A percentile compares a stretch with the other conserved stretches of the same genome.
Evolutionary conservation across 2,329 filamentous ascomycete genomes (phyloP).

Genomic region (Stemphylium lycopersici): DNA sequence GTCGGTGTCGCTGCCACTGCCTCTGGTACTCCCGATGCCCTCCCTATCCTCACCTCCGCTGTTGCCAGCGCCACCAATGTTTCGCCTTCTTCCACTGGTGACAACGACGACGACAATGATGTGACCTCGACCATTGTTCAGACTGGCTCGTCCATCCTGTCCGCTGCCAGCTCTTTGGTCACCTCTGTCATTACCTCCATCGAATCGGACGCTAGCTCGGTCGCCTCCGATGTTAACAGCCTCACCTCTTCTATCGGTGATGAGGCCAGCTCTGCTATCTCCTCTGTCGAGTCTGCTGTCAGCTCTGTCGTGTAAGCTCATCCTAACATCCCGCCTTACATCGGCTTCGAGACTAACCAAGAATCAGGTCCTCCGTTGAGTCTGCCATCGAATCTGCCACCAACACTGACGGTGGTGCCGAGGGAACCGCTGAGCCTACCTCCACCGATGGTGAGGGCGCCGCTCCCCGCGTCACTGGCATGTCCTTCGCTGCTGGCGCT

Average conservation of each 20-base stretch:
- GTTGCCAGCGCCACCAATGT: conserved; percentile 11
- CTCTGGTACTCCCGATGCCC: conserved; percentile 17
- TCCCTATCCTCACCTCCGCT: conserved; percentile 23
- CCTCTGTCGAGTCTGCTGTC: conserved; percentile 14
- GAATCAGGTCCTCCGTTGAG: neutral
- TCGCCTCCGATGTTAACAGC: conserved; percentile 8
- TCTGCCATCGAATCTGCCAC: conserved; percentile 11
- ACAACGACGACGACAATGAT: neutral
- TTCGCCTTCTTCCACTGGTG: conserved; percentile 1
- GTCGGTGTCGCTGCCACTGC: conserved; percentile 29
- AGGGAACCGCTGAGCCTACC: conserved; percentile 1
- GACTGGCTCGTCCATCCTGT: conserved; percentile 15
- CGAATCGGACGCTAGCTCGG: too few relatives aligned
- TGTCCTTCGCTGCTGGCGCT: conserved; percentile 46
- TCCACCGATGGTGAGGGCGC: conserved; percentile 14
- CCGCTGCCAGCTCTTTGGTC: neutral
- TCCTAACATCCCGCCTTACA: too few relatives aligned
- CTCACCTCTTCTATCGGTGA: conserved; percentile 15
- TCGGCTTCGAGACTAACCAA: neutral
- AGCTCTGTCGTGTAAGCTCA: neutral
- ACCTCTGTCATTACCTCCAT: too few relatives aligned
- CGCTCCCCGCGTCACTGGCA: conserved; percentile 44
- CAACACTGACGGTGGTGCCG: conserved; percentile 3
- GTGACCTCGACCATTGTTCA: conserved; percentile 15
- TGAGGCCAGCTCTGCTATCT: conserved; percentile 16